phyloP scores from a whole-genome alignment of 2,329 filamentous ascomycete genomes.

The Calonectria montana region DNA sequence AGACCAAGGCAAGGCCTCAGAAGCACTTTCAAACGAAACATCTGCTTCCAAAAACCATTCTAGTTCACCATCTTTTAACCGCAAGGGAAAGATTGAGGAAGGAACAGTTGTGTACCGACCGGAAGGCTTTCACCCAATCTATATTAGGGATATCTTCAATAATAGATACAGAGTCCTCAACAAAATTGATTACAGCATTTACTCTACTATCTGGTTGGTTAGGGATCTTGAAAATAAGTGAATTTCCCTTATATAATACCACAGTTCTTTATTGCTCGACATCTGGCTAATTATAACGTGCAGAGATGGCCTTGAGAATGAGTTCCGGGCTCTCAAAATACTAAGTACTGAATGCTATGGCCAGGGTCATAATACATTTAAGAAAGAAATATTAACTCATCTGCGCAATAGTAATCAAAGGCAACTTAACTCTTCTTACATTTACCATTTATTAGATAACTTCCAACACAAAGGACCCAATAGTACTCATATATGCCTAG shows the following conservation, averaged over 20 bases:
- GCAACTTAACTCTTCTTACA: background rate
- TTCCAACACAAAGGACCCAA: slow-evolving; percentile 47
- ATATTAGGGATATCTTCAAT: slow-evolving; percentile 28
- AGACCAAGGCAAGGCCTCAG: background rate
- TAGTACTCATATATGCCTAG: slow-evolving; percentile 44
- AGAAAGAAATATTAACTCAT: slow-evolving; percentile 31
- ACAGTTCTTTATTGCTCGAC: background rate
- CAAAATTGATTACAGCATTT: slow-evolving; percentile 34
- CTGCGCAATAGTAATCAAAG: slow-evolving; percentile 23
- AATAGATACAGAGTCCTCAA: slow-evolving; percentile 26
- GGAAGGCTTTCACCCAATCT: slow-evolving; percentile 32
- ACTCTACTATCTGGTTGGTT: slow-evolving; percentile 35
- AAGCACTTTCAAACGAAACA: background rate
- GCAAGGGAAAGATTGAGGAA: slow-evolving; percentile 17
- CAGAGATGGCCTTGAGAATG: slow-evolving; percentile 22
- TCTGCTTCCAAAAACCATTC: no score
- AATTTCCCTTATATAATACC: background rate
- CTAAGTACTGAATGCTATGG: slow-evolving; percentile 34
- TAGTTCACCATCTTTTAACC: background rate
- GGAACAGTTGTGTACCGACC: slow-evolving; percentile 15
- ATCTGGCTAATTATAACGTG: background rate
- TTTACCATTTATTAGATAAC: slow-evolving; percentile 34
- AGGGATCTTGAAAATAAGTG: slow-evolving; percentile 15
- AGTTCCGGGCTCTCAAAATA: slow-evolving; percentile 43
- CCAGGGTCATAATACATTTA: slow-evolving; percentile 27